Base-by-base conservation (phyloP, 164 flowering plant species). In the Santalum album region DNA sequence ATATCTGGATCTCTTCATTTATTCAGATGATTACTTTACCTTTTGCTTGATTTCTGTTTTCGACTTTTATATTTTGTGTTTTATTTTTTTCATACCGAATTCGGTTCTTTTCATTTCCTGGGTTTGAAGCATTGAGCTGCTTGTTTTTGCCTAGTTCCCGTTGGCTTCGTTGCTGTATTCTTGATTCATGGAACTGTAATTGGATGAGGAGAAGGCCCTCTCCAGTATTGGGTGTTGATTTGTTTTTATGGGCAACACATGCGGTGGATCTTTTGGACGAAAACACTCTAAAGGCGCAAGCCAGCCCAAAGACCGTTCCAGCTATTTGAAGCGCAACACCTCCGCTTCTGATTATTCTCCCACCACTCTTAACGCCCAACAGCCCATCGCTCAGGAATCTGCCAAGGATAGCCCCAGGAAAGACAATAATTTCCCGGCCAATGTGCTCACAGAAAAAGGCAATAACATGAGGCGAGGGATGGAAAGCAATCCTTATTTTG, bases 171-270 rank as follows among this genome's bases (percentile, higher is more conserved):
- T n/a, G n/a, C n/a, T n/a, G n/a, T n/a, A n/a, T n/a, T n/a, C n/a
- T n/a, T n/a, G n/a, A n/a, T n/a, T n/a, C n/a, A n/a, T n/a, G n/a
- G n/a, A n/a, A n/a, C n/a, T n/a, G n/a, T n/a, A n/a, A n/a, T n/a
- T n/a, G n/a, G n/a, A n/a, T n/a, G n/a, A n/a, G n/a, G n/a, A n/a
- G n/a, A n/a, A n/a, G n/a, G n/a, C n/a, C n/a, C n/a, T n/a, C n/a
- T n/a, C n/a, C n/a, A n/a, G n/a, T n/a, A n/a, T n/a, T n/a, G n/a
- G n/a, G n/a, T n/a, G n/a, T n/a, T n/a, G 53, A 49, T 36, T 54
- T 72, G 84, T 80, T 90, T 50, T 80, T 78, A 90, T 90, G 98
- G 98, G 98, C 95, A 90, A 90, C 63, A 69, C 95, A 79, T 90
- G 98, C 84, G 87, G 95, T 54, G 92, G 96, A 72, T 82, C 98